Percentiles rank a stretch among this genome's conserved stretches.
Evolutionary conservation across 2,329 filamentous ascomycete genomes (phyloP).

Genomic region (Penicillium glabrum): DNA sequence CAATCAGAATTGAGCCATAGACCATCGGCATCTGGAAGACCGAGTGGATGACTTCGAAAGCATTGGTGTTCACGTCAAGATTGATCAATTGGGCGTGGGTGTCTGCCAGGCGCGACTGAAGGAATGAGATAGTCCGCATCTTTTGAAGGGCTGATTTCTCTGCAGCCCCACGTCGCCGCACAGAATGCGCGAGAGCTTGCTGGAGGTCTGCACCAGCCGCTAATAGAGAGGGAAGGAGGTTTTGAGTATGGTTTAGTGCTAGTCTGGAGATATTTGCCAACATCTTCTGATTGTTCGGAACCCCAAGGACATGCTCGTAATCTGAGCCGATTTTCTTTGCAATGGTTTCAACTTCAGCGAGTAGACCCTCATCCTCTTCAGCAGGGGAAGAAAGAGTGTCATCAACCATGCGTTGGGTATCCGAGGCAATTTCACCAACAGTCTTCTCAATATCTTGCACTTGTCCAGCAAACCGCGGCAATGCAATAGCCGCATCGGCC

Average conservation of each 20-base stretch:
- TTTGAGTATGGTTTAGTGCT: slow-evolving; percentile 63
- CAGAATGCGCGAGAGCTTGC: slow-evolving; percentile 49
- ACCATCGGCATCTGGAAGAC: slow-evolving; percentile 83
- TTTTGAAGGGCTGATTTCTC: slow-evolving; percentile 66
- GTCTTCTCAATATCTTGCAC: slow-evolving; percentile 62
- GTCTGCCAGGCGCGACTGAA: slow-evolving; percentile 72
- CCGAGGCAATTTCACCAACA: slow-evolving; percentile 60
- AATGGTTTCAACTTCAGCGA: slow-evolving; percentile 83
- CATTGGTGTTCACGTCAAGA: slow-evolving; percentile 73
- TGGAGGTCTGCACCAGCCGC: slow-evolving; percentile 59
- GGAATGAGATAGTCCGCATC: slow-evolving; percentile 78
- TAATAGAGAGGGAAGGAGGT: slow-evolving; percentile 60
- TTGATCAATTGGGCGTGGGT: slow-evolving; percentile 71
- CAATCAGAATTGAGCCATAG: slow-evolving; percentile 84
- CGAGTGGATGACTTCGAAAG: slow-evolving; percentile 76
- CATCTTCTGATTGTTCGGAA: slow-evolving; percentile 66
- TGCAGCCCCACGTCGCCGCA: slow-evolving; percentile 66
- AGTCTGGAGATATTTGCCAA: slow-evolving; percentile 63
- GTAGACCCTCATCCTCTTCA: slow-evolving; percentile 66
- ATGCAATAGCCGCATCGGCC: slow-evolving; percentile 59
- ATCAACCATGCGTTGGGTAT: slow-evolving; percentile 45
- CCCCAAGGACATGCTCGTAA: slow-evolving; percentile 72
- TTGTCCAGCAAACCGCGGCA: slow-evolving; percentile 60
- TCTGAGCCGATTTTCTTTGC: slow-evolving; percentile 85
- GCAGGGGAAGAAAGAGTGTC: slow-evolving; percentile 53